These are phyloP conservation scores for Kazachstania taianensis DNA, from an alignment of 805 yeast species.

Conservation along the genomic window DNA sequence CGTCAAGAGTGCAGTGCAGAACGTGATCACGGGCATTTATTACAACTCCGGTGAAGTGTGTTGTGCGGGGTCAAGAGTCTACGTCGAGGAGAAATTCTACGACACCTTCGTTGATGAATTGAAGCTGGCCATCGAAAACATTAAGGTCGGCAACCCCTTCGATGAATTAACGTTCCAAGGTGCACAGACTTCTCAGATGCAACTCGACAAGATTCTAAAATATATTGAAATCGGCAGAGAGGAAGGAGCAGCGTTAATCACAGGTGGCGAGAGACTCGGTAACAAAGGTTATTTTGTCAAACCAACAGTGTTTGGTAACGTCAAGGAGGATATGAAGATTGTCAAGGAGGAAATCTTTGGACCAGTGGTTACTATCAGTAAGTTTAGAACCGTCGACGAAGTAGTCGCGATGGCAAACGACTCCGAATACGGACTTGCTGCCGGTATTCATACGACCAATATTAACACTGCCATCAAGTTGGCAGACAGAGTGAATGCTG, in stretches of 20 bases:
- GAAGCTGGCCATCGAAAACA: constrained; percentile 35
- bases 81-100: constrained; percentile 65
- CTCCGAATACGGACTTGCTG: constrained; percentile 75
- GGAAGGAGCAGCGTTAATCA: constrained; percentile 59
- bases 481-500: constrained; percentile 58
- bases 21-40: constrained; percentile 65
- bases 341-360: constrained; percentile 89
- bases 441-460: constrained; percentile 72
- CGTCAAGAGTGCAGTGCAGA: constrained; percentile 51
- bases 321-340: constrained; percentile 59
- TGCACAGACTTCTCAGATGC: constrained; percentile 61
- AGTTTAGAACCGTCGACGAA: constrained; percentile 65
- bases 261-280: constrained; percentile 75
- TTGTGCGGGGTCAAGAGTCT: constrained; percentile 83
- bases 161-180: constrained; percentile 61
- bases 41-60: constrained; percentile 90
- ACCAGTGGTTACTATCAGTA: constrained; percentile 70
- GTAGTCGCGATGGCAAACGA: constrained; percentile 65
- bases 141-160: constrained; percentile 73
- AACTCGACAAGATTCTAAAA: constrained; percentile 52
- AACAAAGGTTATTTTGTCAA: constrained; percentile 59
- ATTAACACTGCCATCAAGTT: constrained; percentile 56
- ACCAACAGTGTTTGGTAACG: constrained; percentile 85
- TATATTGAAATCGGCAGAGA: constrained; percentile 54
- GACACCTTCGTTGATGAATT: constrained; percentile 54